These are phyloP conservation scores for Leptographium procerum DNA, from an alignment of 2,329 filamentous ascomycete species.

Conservation along the genomic window DNA sequence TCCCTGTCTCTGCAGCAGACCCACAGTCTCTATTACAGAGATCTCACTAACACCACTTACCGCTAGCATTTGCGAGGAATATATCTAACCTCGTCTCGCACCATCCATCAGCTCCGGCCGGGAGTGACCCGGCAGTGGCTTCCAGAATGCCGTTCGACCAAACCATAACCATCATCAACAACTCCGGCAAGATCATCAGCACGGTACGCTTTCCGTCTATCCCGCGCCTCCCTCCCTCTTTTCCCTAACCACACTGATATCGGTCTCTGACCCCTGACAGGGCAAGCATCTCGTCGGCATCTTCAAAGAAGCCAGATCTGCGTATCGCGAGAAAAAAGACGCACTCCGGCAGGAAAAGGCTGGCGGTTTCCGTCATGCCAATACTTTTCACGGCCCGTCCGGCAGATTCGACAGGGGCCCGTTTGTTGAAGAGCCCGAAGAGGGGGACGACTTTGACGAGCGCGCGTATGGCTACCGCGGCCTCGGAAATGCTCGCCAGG, in stretches of 20 bases:
- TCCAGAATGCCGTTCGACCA: constrained; percentile 40
- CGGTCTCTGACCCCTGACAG: constrained; percentile 29
- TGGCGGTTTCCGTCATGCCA: constrained; percentile 41
- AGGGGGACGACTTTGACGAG: constrained; percentile 15
- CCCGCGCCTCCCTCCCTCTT: neutral
- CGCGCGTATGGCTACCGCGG: constrained; percentile 7
- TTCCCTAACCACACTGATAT: neutral
- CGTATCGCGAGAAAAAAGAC: constrained; percentile 80
- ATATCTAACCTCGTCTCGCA: neutral
- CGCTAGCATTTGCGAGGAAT: neutral
- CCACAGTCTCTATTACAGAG: neutral
- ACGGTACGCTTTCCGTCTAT: constrained; percentile 47
- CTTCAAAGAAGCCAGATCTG: constrained; percentile 82
- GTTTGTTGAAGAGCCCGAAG: constrained; percentile 16
- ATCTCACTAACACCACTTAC: neutral
- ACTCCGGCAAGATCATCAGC: constrained; percentile 80
- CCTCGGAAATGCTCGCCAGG: constrained; percentile 7
- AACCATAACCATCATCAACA: constrained; percentile 83
- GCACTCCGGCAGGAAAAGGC: constrained; percentile 57
- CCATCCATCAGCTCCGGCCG: neutral
- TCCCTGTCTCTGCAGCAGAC: neutral
- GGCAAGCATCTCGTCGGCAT: constrained; percentile 83
- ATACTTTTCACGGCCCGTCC: constrained; percentile 36
- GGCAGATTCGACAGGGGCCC: constrained; percentile 16
- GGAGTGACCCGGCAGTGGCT: neutral